phyloP scores from a whole-genome alignment of 2,329 filamentous ascomycete species.

The Calonectria leucothoes region DNA sequence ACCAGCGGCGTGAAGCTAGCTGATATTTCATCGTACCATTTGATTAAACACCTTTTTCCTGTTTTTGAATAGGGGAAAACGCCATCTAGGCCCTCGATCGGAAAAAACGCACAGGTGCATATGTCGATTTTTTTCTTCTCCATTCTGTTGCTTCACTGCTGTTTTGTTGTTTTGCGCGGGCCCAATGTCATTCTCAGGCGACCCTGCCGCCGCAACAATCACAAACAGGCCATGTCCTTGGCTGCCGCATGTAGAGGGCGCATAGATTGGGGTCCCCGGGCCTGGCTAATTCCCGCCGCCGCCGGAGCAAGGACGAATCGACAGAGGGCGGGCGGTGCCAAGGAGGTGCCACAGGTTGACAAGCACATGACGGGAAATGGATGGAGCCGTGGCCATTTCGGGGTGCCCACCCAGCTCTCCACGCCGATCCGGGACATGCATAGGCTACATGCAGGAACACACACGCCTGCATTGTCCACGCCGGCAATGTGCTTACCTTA shows the following conservation, averaged over 20 bases:
- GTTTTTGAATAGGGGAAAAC: neutral
- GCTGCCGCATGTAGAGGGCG: neutral
- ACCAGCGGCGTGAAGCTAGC: neutral
- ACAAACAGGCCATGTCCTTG: neutral
- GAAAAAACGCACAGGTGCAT: neutral
- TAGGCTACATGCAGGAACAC: constrained; percentile 9
- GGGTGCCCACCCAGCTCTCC: neutral
- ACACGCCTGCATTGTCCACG: neutral
- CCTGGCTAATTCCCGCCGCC: neutral
- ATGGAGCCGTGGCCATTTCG: neutral
- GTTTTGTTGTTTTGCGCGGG: neutral
- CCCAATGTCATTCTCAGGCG: constrained; percentile 2
- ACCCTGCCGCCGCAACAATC: constrained; percentile 1
- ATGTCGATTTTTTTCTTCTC: too few relatives aligned
- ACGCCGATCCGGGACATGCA: constrained; percentile 1
- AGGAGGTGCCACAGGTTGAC: neutral
- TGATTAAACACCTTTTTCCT: neutral
- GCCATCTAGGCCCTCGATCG: neutral
- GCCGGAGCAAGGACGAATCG: neutral
- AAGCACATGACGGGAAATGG: neutral
- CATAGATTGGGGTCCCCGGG: neutral
- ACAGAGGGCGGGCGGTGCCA: neutral
- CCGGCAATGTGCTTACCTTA: neutral
- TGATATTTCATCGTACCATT: neutral
- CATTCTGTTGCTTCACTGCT: neutral